Conservation (phyloP, 805 yeast species). For the Cyberlindnera euphorbiae region DNA sequence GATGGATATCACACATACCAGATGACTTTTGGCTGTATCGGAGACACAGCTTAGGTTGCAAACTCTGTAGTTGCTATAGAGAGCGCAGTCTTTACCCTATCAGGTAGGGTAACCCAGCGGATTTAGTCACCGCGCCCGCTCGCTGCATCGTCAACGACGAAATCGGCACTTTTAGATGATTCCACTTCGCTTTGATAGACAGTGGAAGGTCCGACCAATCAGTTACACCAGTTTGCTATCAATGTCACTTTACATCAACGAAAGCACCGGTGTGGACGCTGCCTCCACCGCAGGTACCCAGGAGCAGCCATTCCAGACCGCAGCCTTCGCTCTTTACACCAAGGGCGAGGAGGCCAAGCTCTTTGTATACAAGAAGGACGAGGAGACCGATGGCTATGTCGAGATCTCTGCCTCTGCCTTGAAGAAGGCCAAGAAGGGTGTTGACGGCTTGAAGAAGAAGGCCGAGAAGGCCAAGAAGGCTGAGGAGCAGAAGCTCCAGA, state of each 20-base stretch:
- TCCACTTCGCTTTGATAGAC: too few species aligned
- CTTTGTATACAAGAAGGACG: slow-evolving; percentile 51
- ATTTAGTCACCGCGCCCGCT: too few species aligned
- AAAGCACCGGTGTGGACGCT: slow-evolving; percentile 63
- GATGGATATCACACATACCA: too few species aligned
- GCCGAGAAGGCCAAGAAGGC: slow-evolving; percentile 47
- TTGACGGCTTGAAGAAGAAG: slow-evolving; percentile 81
- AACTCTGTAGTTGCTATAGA: too few species aligned
- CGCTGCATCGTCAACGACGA: too few species aligned
- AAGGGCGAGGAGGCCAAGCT: slow-evolving; percentile 43
- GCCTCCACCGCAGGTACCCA: slow-evolving; percentile 56
- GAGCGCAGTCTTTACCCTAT: too few species aligned
- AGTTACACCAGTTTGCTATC: too few species aligned
- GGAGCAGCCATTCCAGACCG: slow-evolving; percentile 66
- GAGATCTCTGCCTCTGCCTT: slow-evolving; percentile 87
- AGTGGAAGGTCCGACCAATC: too few species aligned
- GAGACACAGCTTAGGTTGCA: too few species aligned
- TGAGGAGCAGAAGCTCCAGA: slow-evolving; percentile 46
- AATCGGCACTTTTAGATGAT: too few species aligned
- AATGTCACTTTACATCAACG: slow-evolving; percentile 79
- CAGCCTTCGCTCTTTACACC: slow-evolving; percentile 73
- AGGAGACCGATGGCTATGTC: slow-evolving; percentile 46
- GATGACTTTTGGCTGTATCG: too few species aligned
- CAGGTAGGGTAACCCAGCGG: too few species aligned
- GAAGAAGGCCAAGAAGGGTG: slow-evolving; percentile 95